These are phyloP conservation scores for Trichosporon asahii DNA, from an alignment of 1,284 basidiomycete species.

Conservation along the genomic window DNA sequence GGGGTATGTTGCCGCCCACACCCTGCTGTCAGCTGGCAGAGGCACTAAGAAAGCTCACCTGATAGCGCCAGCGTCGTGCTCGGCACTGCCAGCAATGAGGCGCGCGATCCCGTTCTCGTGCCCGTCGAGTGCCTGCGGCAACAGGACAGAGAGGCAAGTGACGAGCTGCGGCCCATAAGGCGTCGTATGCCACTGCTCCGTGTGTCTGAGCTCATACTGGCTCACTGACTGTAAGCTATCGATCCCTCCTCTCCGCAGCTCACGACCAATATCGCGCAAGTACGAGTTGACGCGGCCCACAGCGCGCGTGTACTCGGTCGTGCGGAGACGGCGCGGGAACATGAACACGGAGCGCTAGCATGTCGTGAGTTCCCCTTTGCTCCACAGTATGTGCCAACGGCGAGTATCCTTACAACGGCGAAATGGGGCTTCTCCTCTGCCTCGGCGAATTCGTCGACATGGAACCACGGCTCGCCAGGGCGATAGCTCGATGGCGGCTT, in stretches of 20 bases:
- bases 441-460: not conserved
- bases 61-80: conserved; percentile 3
- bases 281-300: not conserved
- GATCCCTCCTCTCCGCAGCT: not conserved
- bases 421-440: not conserved
- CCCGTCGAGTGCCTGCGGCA: not conserved
- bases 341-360: conserved; percentile 9
- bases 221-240: not conserved
- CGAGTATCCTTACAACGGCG: not conserved
- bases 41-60: not conserved
- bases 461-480: conserved; percentile 6
- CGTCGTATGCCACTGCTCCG: conserved; percentile 4
- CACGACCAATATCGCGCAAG: not conserved
- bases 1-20: conserved; percentile 2
- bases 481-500: not conserved
- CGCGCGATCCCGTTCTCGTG: conserved; percentile 2
- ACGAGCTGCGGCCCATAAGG: conserved; percentile 1
- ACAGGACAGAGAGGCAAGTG: not conserved
- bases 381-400: not conserved
- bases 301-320: conserved; percentile 1
- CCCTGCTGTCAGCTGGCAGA: not conserved
- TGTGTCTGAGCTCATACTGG: not conserved
- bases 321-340: conserved; percentile 3
- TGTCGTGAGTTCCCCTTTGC: not conserved
- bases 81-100: not conserved